Percentiles rank a stretch among this genome's conserved stretches.
phyloP scores from a whole-genome alignment of 2,329 filamentous ascomycete species.

The Furcasterigmium furcatum region DNA sequence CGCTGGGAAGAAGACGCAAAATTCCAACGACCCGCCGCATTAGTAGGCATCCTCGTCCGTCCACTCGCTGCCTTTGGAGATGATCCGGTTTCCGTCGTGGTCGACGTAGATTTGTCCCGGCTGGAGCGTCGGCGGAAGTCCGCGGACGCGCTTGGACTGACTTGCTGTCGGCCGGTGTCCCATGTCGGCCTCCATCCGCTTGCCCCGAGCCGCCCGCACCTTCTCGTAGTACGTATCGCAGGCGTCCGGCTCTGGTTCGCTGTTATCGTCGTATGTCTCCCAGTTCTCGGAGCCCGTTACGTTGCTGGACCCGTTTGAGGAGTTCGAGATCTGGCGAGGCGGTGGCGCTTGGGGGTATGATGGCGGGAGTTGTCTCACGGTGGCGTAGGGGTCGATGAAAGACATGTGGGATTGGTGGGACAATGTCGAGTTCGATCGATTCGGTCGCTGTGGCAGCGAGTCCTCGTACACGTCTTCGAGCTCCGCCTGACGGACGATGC shows the following conservation, averaged over 20 bases:
- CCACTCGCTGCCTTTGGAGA: conserved; percentile 61
- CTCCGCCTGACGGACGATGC: conserved; percentile 57
- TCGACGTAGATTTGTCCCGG: conserved; percentile 48
- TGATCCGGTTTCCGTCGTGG: conserved; percentile 57
- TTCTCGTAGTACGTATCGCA: conserved; percentile 80
- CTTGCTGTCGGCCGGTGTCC: conserved; percentile 35
- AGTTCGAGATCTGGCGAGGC: conserved; percentile 67
- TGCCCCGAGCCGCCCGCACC: conserved; percentile 64
- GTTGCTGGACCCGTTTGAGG: conserved; percentile 72
- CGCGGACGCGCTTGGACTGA: conserved; percentile 51
- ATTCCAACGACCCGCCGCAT: conserved; percentile 8
- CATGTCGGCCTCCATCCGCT: conserved; percentile 55
- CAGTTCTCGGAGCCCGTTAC: conserved; percentile 91
- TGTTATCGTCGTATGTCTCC: conserved; percentile 91
- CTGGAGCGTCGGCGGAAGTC: conserved; percentile 47
- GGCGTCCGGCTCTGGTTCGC: conserved; percentile 71
- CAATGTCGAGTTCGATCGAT: conserved; percentile 36
- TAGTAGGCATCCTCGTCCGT: conserved; percentile 62
- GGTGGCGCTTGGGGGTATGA: conserved; percentile 39
- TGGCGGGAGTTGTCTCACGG: conserved; percentile 34
- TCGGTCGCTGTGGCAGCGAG: conserved; percentile 28
- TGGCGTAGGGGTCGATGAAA: conserved; percentile 38
- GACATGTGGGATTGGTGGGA: conserved; percentile 30
- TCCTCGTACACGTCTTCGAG: conserved; percentile 90
- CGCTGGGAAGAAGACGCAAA: no score